These are phyloP conservation scores for Neurospora cerealis DNA, from an alignment of 495 filamentous ascomycete species.

Conservation along the genomic window DNA sequence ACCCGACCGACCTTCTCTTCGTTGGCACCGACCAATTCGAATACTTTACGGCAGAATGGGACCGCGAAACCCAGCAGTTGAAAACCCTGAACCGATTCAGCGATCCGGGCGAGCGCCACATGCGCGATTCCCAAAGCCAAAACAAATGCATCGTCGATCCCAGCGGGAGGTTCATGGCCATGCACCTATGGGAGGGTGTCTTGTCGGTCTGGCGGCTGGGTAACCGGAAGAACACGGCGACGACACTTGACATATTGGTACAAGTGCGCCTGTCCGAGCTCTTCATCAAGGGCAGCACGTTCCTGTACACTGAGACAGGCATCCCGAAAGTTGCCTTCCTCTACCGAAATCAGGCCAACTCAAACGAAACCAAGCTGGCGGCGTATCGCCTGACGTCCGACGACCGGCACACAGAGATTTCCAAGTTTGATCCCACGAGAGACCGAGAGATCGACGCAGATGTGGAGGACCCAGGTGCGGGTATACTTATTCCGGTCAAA, in stretches of 20 bases:
- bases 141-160: conserved; percentile 79
- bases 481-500: conserved; percentile 75
- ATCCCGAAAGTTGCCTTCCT: conserved; percentile 74
- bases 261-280: conserved; percentile 76
- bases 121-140: conserved; percentile 65
- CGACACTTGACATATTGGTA: conserved; percentile 55
- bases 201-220: conserved; percentile 57
- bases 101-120: conserved; percentile 68
- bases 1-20: conserved; percentile 78
- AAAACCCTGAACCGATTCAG: conserved; percentile 55
- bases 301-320: conserved; percentile 63
- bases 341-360: conserved; percentile 62
- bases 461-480: conserved; percentile 62
- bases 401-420: conserved; percentile 36
- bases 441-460: conserved; percentile 43
- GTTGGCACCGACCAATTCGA: conserved; percentile 81
- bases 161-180: conserved; percentile 64
- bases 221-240: conserved; percentile 42
- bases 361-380: conserved; percentile 48
- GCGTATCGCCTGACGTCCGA: conserved; percentile 46
- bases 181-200: conserved; percentile 85
- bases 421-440: conserved; percentile 33
- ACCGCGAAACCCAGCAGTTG: conserved; percentile 48
- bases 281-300: conserved; percentile 71
- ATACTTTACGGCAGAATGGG: conserved; percentile 86